These are phyloP conservation scores for Stramenopiles sp. DNA, from an alignment of 352 stramenopile species.

Conservation along the genomic window DNA sequence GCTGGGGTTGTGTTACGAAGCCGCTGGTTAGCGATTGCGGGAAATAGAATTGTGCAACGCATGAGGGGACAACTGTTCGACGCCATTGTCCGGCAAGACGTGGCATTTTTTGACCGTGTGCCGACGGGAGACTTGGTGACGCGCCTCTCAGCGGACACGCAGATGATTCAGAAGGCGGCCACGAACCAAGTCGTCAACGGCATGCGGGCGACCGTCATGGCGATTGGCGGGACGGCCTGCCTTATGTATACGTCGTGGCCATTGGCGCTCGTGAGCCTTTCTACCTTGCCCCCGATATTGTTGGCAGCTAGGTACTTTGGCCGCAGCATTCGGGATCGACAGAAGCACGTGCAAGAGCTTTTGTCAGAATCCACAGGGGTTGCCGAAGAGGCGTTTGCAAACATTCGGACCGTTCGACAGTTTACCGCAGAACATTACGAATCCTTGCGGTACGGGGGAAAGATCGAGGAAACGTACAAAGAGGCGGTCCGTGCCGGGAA, in stretches of 20 bases:
- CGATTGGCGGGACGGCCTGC: conserved; percentile 54
- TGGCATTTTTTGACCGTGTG: conserved; percentile 65
- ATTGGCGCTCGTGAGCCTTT: conserved; percentile 64
- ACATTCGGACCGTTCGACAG: conserved; percentile 71
- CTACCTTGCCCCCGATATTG: conserved; percentile 67
- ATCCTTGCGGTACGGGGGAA: conserved; percentile 36
- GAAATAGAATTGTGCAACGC: conserved; percentile 15
- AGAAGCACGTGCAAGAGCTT: conserved; percentile 61
- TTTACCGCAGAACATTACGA: conserved; percentile 56
- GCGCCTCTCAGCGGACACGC: conserved; percentile 61
- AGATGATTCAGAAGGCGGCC: conserved; percentile 67
- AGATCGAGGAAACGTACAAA: conserved; percentile 39
- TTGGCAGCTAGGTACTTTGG: conserved; percentile 61
- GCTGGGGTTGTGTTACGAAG: not conserved
- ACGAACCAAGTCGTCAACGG: conserved; percentile 59
- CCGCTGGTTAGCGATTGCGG: not conserved
- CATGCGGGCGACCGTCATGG: conserved; percentile 51
- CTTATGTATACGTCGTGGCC: conserved; percentile 67
- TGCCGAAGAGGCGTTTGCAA: conserved; percentile 69
- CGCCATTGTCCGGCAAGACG: conserved; percentile 40
- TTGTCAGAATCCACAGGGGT: conserved; percentile 67
- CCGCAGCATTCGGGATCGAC: conserved; percentile 53
- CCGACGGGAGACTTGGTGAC: conserved; percentile 72
- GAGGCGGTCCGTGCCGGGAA: conserved; percentile 48
- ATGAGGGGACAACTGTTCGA: conserved; percentile 17